Conservation (phyloP, 148 eudicot genomes). For the Fagopyrum esculentum region DNA sequence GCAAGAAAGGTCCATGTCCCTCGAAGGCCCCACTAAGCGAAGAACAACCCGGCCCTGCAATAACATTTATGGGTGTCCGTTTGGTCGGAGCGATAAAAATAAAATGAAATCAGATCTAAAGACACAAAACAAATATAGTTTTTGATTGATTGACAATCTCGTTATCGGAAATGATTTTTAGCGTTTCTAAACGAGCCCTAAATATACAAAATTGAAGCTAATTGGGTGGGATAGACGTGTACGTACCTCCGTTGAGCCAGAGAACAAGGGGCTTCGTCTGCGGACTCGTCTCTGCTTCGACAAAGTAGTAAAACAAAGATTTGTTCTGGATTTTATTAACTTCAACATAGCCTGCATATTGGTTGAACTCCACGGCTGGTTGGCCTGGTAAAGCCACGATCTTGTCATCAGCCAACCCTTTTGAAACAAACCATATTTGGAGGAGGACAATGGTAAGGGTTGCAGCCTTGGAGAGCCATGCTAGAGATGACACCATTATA, state of each 20-base stretch:
- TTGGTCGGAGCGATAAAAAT: not conserved
- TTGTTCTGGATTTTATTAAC: not conserved
- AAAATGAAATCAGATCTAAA: not conserved
- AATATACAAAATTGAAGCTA: no score
- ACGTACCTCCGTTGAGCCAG: constrained; percentile 11
- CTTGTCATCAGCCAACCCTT: not conserved
- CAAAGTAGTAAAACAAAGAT: constrained; percentile 10
- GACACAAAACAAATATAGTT: not conserved
- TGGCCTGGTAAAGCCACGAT: constrained; percentile 4
- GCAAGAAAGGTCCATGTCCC: not conserved
- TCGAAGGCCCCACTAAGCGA: not conserved
- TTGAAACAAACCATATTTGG: not conserved
- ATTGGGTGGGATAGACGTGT: no score
- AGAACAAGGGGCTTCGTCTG: constrained; percentile 11
- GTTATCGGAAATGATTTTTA: no score
- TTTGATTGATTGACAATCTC: no score
- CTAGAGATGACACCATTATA: constrained; percentile 7
- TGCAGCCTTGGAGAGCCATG: not conserved
- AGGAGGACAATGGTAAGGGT: not conserved
- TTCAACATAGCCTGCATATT: not conserved
- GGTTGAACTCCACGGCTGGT: not conserved
- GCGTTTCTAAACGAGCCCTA: no score
- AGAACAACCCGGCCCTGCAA: constrained; percentile 7
- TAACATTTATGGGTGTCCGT: not conserved
- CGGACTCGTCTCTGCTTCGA: constrained; percentile 9